Conservation (phyloP, 768 basidiomycete species). For the Leccinellum rugosiceps region DNA sequence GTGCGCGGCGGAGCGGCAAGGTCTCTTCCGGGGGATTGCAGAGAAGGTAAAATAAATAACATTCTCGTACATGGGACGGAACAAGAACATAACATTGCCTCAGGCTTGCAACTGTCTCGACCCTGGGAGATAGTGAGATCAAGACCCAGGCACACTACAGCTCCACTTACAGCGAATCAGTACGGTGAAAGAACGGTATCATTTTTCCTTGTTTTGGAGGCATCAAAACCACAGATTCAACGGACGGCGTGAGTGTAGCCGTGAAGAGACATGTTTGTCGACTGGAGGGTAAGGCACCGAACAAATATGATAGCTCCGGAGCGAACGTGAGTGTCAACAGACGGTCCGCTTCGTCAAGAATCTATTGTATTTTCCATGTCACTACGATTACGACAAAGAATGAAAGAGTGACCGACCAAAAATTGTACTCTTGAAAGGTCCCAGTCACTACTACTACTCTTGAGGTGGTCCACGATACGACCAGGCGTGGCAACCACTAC, state of each 20-base stretch:
- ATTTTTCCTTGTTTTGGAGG: slow-evolving; percentile 79
- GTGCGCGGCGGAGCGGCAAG: slow-evolving; percentile 58
- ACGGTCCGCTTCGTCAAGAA: slow-evolving; percentile 96
- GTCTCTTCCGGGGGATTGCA: slow-evolving; percentile 85
- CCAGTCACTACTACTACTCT: slow-evolving; percentile 76
- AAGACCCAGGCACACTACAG: not conserved
- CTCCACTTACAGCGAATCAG: slow-evolving; percentile 61
- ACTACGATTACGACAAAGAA: not conserved
- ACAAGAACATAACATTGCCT: slow-evolving; percentile 89
- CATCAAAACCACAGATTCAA: slow-evolving; percentile 72
- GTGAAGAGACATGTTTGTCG: slow-evolving; percentile 98
- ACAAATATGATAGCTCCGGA: slow-evolving; percentile 76
- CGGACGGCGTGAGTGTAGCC: slow-evolving; percentile 85
- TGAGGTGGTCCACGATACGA: slow-evolving; percentile 85
- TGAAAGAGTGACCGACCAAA: slow-evolving; percentile 49
- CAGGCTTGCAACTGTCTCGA: slow-evolving; percentile 86
- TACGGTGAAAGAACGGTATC: slow-evolving; percentile 82
- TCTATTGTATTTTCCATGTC: slow-evolving; percentile 40
- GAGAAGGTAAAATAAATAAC: slow-evolving; percentile 86
- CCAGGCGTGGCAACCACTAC: slow-evolving; percentile 96
- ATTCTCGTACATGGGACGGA: slow-evolving; percentile 91
- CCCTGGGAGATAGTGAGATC: slow-evolving; percentile 40
- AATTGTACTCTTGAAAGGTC: slow-evolving; percentile 81
- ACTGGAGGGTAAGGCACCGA: slow-evolving; percentile 71
- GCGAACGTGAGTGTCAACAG: slow-evolving; percentile 87